A percentile compares a stretch with the other conserved stretches of the same genome.
Evolutionary conservation across 495 filamentous ascomycete species (phyloP).

Genomic region (Melanomma pulvis-pyrius): DNA sequence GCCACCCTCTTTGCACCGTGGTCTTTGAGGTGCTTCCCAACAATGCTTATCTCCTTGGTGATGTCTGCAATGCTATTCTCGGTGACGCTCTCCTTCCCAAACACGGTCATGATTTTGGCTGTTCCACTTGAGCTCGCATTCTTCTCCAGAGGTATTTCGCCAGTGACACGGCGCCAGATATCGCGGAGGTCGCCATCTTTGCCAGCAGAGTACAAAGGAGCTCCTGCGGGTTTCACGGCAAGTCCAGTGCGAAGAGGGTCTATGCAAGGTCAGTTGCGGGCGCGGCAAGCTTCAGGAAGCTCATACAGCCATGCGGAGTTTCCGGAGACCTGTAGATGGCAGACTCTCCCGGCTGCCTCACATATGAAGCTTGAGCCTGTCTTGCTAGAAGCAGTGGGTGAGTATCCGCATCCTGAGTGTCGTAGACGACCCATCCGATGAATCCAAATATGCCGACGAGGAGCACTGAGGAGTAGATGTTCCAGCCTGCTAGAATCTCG

Average conservation of each 20-base stretch:
- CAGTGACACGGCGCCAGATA: conserved; percentile 79
- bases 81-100: conserved; percentile 71
- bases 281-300: neutral
- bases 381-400: conserved; percentile 89
- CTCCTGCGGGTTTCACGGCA: conserved; percentile 79
- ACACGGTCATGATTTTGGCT: conserved; percentile 78
- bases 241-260: conserved; percentile 78
- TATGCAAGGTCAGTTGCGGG: conserved; percentile 13
- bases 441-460: conserved; percentile 61
- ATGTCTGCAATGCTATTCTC: conserved; percentile 73
- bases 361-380: conserved; percentile 73
- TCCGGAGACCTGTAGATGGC: conserved; percentile 78
- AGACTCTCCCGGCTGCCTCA: conserved; percentile 82
- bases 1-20: conserved; percentile 78
- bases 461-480: conserved; percentile 69
- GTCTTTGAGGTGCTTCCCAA: conserved; percentile 72
- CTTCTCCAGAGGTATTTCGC: conserved; percentile 58
- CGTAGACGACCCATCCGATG: conserved; percentile 65
- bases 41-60: conserved; percentile 82
- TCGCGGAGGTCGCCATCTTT: conserved; percentile 90
- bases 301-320: conserved; percentile 69
- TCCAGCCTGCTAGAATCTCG: conserved; percentile 75
- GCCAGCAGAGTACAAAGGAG: conserved; percentile 78
- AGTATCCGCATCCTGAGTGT: conserved; percentile 74
- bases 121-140: conserved; percentile 48